Evolutionary conservation across 768 basidiomycete genomes (phyloP).

Genomic region (Russula emetica): DNA sequence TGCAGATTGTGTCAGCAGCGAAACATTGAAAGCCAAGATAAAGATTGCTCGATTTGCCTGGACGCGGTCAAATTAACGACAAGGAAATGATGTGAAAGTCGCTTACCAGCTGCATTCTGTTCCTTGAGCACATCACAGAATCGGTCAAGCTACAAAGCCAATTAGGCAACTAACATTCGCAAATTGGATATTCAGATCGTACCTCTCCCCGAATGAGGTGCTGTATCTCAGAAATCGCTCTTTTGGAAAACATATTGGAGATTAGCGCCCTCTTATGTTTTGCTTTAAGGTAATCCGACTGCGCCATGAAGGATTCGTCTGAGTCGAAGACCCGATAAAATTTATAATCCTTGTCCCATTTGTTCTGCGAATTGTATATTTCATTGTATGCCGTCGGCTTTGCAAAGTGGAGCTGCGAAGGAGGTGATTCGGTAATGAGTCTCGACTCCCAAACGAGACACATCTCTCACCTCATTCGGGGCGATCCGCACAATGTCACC

Average conservation of each 20-base stretch:
- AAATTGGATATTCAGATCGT: not conserved
- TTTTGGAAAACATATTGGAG: conserved; percentile 39
- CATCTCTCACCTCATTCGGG: conserved; percentile 14
- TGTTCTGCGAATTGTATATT: conserved; percentile 25
- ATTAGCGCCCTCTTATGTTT: conserved; percentile 35
- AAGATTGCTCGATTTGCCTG: conserved; percentile 34
- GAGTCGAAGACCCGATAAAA: conserved; percentile 40
- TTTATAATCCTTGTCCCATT: conserved; percentile 39
- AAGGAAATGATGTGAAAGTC: not conserved
- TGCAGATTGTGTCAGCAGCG: conserved; percentile 42
- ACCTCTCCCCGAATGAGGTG: conserved; percentile 35
- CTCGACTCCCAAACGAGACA: not conserved
- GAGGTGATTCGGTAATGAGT: not conserved
- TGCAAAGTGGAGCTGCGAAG: conserved; percentile 15
- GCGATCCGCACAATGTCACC: conserved; percentile 22
- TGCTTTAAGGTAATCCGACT: conserved; percentile 37
- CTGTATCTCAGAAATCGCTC: conserved; percentile 38
- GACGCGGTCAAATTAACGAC: not conserved
- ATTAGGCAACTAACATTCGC: not conserved
- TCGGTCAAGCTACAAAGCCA: conserved; percentile 34
- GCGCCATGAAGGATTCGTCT: conserved; percentile 37
- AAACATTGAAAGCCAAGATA: conserved; percentile 41
- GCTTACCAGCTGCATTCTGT: conserved; percentile 12
- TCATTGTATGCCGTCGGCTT: conserved; percentile 13
- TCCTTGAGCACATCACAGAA: conserved; percentile 28